Evolutionary conservation across 2,329 filamentous ascomycete genomes (phyloP), one percentile per base, ranked within the genome.

Genomic region (Celoporthe dispersa): DNA sequence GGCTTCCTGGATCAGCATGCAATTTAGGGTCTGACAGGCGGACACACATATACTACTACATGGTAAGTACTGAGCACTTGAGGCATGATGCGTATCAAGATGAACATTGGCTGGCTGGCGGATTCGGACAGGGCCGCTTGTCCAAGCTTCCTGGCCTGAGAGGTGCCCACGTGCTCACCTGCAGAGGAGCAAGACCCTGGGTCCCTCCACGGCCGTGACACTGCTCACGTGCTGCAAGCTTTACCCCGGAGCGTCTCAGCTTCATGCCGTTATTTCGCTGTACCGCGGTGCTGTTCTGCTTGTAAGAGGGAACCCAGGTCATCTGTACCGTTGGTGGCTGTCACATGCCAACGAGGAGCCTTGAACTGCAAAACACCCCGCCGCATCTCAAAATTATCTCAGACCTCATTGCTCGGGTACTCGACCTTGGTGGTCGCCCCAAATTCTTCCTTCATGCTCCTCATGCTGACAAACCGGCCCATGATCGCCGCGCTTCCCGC

Each of bases 361-460:
- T 33, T 61, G 19, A n/a, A 44, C n/a, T 28, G 2, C 39, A 25
- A 28, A 33, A 12, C 35, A 25, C 2, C 22, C 68, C 53, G 31
- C 22, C 19, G 39, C 35, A 68, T 55, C 57, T 16, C 12, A 2
- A 28, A 16, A 28, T 16, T 6, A 31, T 31, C 66, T 78, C 79
- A 90, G 28, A 85, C 80, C 80, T 91, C 90, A 79, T 94, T 94
- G 81, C 91, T 93, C 28, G 90, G 90, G 79, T 94, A 94, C 66
- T 79, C 79, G 41, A 94, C 90, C 79, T 85, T 84, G 44, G 85
- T 85, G 44, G 88, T 90, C 3, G 88, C 82, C 72, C 83, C 81
- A 75, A 93, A 94, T 83, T 94, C 92, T 84, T 94, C 92, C 87
- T 88, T 88, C 73, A 88, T 81, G 7, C 84, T 83, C 67, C 86